Base-by-base conservation (phyloP, 306 rosid genomes). In the Pyrus bretschneideri region DNA sequence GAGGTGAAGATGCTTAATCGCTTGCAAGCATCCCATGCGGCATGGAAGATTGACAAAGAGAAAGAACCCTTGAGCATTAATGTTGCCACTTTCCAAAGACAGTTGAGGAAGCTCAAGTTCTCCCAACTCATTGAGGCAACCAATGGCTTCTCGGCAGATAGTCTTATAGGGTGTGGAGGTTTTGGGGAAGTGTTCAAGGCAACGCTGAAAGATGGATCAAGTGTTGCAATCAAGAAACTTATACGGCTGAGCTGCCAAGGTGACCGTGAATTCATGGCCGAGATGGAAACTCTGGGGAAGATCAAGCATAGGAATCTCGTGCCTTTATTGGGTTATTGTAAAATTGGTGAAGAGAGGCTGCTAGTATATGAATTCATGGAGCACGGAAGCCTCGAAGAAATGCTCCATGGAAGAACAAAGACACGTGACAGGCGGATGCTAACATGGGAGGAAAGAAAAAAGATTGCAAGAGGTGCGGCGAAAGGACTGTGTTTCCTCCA, bases 21-120 rank as follows among this genome's bases (percentile, higher is more conserved):
- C 75, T 84, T 94, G 84, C 96, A 94, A 72, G 93, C 98, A 55
- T 86, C 87, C 54, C 98, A 90, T 78, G 96, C 98, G 64, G 96
- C 98, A 73, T 94, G 98, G 98, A 90, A 94, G 78, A 94, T 94
- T 67, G 98, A 93, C 87, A 94, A 90, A 74, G 98, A 94, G 88
- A 91, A 87, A 81, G 98, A 94, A 71, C 98, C 98, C 0, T 57
- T 94, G 67, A 94, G 98, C 83, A 94, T 94, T 46, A 94, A 94
- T 77, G 98, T 94, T 35, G 98, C 98, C 49, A 94, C 98, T 76
- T 94, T 94, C 80, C 98, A 94, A 64, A 88, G 98, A 72, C 98
- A 94, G 77, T 88, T 94, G 3, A 86, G 98, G 85, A 94, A 94
- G 85, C 98, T 94, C 58, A 94, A 94, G 69, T 94, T 94, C 83